Conservation (phyloP, 1,139 yeast species). For the Kodamaea ohmeri region DNA sequence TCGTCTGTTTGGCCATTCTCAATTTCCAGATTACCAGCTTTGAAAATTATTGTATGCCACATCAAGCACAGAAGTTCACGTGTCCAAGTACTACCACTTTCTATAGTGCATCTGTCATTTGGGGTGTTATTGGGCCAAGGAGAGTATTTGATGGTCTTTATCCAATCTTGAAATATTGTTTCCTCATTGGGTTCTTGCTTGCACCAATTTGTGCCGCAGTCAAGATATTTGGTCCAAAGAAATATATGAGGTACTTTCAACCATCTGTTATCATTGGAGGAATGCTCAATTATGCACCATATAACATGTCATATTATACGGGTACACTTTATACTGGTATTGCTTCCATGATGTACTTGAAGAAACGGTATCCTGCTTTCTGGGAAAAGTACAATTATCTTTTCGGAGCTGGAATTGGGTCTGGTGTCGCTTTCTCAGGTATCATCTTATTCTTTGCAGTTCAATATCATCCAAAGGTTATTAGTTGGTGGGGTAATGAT, state of each 20-base stretch:
- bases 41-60: conserved; percentile 26
- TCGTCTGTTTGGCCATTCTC: conserved; percentile 26
- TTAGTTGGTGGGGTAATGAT: conserved; percentile 21
- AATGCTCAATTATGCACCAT: conserved; percentile 16
- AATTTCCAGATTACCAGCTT: conserved; percentile 30
- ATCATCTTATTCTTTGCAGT: conserved; percentile 21
- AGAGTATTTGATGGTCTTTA: conserved; percentile 33
- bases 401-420: conserved; percentile 16
- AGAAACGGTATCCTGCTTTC: conserved; percentile 16
- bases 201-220: conserved; percentile 29
- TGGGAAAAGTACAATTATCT: conserved; percentile 22
- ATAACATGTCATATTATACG: conserved; percentile 18
- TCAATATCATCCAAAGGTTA: conserved; percentile 17
- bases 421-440: conserved; percentile 20
- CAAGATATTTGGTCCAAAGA: conserved; percentile 20
- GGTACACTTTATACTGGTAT: conserved; percentile 16
- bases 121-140: conserved; percentile 38
- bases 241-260: conserved; percentile 16
- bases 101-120: conserved; percentile 32
- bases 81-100: conserved; percentile 35
- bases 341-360: conserved; percentile 18
- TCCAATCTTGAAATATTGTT: conserved; percentile 35
- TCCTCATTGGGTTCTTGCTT: conserved; percentile 29
- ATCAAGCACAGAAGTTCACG: conserved; percentile 27
- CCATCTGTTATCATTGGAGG: conserved; percentile 20